These are phyloP conservation scores for Termitomyces bulborhizus DNA, from an alignment of 768 basidiomycete species.

Conservation along the genomic window DNA sequence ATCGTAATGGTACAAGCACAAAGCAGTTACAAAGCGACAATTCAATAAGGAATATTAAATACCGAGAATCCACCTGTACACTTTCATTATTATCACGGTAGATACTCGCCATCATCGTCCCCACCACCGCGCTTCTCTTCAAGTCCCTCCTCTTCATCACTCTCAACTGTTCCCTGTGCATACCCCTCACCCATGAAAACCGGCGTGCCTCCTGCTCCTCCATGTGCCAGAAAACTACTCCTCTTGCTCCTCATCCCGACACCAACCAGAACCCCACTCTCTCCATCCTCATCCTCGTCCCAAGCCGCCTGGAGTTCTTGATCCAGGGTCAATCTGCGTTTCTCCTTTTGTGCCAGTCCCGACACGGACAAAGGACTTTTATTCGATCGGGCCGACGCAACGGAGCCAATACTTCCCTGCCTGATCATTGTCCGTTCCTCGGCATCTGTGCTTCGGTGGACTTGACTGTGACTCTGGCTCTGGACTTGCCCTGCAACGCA, in stretches of 20 bases:
- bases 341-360: constrained; percentile 15
- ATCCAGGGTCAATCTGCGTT: constrained; percentile 50
- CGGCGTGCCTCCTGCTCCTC: constrained; percentile 65
- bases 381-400: neutral
- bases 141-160: constrained; percentile 14
- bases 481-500: neutral
- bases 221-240: constrained; percentile 64
- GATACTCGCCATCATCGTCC: constrained; percentile 3
- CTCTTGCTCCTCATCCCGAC: constrained; percentile 49
- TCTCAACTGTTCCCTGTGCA: constrained; percentile 45
- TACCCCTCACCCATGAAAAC: constrained; percentile 70
- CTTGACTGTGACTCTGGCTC: neutral
- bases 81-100: constrained; percentile 1
- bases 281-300: constrained; percentile 27
- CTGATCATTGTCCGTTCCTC: neutral
- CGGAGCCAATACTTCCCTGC: neutral
- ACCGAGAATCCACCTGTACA: neutral
- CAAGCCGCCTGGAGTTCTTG: constrained; percentile 54
- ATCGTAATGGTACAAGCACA: constrained; percentile 3
- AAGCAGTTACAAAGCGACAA: constrained; percentile 3
- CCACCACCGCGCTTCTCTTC: neutral
- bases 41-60: neutral
- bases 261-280: constrained; percentile 45
- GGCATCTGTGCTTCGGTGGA: neutral
- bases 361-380: neutral